Evolutionary conservation across 495 filamentous ascomycete species (phyloP).

Genomic region (Usnea hakonensis): DNA sequence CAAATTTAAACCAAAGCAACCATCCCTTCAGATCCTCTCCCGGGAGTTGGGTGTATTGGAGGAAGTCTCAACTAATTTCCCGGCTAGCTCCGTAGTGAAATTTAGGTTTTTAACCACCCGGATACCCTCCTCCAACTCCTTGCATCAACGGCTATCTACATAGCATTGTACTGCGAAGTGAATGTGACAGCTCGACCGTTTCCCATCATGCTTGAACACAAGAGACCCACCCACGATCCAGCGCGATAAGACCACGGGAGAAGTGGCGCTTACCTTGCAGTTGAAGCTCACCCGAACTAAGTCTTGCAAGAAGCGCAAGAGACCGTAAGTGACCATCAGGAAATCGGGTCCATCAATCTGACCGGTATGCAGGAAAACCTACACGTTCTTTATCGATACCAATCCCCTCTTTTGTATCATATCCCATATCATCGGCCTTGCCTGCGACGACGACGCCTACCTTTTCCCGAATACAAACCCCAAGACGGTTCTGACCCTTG

Average conservation of each 20-base stretch:
- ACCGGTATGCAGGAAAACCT: conserved; percentile 9
- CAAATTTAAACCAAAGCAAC: no score
- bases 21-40: no score
- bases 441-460: conserved; percentile 20
- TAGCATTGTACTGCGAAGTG: no score
- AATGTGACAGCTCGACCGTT: background rate
- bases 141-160: no score
- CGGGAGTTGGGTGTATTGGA: no score
- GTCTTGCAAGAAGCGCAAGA: conserved; percentile 10
- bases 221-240: conserved; percentile 8
- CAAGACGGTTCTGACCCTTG: background rate
- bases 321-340: background rate
- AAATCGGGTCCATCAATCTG: background rate
- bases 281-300: conserved; percentile 5
- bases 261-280: conserved; percentile 1
- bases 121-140: background rate
- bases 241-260: conserved; percentile 7
- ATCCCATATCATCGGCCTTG: conserved; percentile 19
- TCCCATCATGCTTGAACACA: conserved; percentile 1
- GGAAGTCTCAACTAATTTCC: no score
- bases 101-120: no score
- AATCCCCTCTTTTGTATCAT: conserved; percentile 16
- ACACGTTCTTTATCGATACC: conserved; percentile 12
- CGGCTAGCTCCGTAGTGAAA: no score
- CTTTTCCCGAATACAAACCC: no score